Evolutionary conservation across 202 grass and related monocot genomes (phyloP), one percentile per base, ranked within the genome.

Genomic region (Carex arenaria): DNA sequence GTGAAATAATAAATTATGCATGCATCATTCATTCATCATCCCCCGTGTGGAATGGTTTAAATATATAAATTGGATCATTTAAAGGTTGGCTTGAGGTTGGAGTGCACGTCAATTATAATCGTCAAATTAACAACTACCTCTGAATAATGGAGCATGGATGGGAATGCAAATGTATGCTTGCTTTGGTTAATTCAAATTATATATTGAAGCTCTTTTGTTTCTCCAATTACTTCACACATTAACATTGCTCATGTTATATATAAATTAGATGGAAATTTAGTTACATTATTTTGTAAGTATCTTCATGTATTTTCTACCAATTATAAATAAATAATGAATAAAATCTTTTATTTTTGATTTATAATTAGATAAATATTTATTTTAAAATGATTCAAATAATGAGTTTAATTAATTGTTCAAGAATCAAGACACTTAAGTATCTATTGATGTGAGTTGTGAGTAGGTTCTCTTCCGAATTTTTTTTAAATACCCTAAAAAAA

Each of bases 161-260:
- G 40, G n/a, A 71, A 71, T 71, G 67, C 67, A 71, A 71, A 71
- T 71, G 67, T 40, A 71, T 71, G 72, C 22, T 54, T 67, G 30
- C 14, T 26, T 26, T 26, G 26, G 26, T 26, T 26, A 26, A 26
- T 67, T 67, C 2, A 22, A 9, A 26, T 62, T 62, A 62, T 62
- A 26, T 22, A 22, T 62, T 26, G 9, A 62, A 26, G 0, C 20
- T 26, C 20, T 10, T 62, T 49, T 20, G 8, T 71, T 22, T 47
- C 40, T 47, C 67, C 67, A 47, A 71, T 62, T 45, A 45, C 9
- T 45, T 8, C 26, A 59, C 17, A 59, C 56, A 34, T 34, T 34
- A 3, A 34, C 32, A 19, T 7, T 8, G 4, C 7, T 45, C 42
- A 45, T 45, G 42, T 40, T 40, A 57, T 57, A 56, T 57, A 57